A percentile compares a stretch with the other conserved stretches of the same genome.
Conservation (phyloP, 768 basidiomycete genomes). For the Omphalotus guepiniiformis region DNA sequence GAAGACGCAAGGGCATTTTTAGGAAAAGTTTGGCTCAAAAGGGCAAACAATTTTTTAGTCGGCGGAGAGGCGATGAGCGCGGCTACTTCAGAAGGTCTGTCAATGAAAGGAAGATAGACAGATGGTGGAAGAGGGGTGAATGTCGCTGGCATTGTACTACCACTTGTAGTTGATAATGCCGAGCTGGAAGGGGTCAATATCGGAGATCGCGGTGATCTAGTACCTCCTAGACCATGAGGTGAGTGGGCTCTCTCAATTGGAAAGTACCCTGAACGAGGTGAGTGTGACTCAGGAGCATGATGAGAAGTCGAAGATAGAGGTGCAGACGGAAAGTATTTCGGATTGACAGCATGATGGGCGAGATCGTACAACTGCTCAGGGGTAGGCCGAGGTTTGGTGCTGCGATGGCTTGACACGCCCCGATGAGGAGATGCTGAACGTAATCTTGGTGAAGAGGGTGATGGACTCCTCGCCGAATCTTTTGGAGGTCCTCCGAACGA, state of each 20-base stretch:
- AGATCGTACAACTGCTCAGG: constrained; percentile 76
- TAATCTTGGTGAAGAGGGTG: constrained; percentile 33
- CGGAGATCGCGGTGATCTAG: constrained; percentile 15
- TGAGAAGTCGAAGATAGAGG: constrained; percentile 12
- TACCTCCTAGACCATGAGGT: constrained; percentile 17
- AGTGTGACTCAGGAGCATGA: constrained; percentile 10
- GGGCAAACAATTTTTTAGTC: constrained; percentile 65
- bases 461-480: constrained; percentile 21
- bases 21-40: constrained; percentile 70
- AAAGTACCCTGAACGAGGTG: constrained; percentile 15
- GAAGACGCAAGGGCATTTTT: constrained; percentile 17
- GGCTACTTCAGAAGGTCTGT: constrained; percentile 72
- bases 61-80: constrained; percentile 61
- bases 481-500: constrained; percentile 42
- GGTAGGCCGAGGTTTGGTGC: constrained; percentile 48
- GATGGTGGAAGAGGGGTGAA: constrained; percentile 76
- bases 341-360: constrained; percentile 56
- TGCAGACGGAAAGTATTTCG: constrained; percentile 16
- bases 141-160: constrained; percentile 40
- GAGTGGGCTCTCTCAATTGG: constrained; percentile 22
- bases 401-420: constrained; percentile 24
- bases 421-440: constrained; percentile 44
- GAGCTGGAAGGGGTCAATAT: constrained; percentile 2
- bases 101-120: constrained; percentile 82
- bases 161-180: not conserved